These are phyloP conservation scores for Chalciporus sp. DNA, from an alignment of 1,284 basidiomycete species.

Conservation along the genomic window DNA sequence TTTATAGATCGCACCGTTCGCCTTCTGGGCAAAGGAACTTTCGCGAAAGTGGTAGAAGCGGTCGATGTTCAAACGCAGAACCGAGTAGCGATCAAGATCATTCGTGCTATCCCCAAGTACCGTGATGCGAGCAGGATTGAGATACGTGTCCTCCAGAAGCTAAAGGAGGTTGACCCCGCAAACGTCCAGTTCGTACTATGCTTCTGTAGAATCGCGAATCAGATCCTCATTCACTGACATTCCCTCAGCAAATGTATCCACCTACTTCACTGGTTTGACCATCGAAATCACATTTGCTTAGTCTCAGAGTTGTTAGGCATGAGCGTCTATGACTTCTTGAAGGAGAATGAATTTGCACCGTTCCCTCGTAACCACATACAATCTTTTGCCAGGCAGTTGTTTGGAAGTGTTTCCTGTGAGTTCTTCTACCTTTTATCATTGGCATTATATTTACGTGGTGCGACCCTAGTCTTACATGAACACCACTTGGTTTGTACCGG, in stretches of 20 bases:
- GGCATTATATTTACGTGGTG: slow-evolving; percentile 11
- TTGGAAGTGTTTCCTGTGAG: slow-evolving; percentile 94
- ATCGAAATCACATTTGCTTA: slow-evolving; percentile 96
- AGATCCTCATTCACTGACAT: slow-evolving; percentile 15
- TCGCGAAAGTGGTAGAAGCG: slow-evolving; percentile 98
- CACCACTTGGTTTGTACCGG: slow-evolving; percentile 96
- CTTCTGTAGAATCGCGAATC: neutral
- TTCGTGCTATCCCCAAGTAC: slow-evolving; percentile 95
- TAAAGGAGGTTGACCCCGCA: slow-evolving; percentile 87
- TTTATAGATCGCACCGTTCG: slow-evolving; percentile 83
- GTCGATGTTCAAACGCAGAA: slow-evolving; percentile 77
- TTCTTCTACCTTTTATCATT: slow-evolving; percentile 21
- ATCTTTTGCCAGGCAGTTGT: slow-evolving; percentile 89
- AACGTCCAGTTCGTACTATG: slow-evolving; percentile 79
- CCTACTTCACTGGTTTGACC: slow-evolving; percentile 93
- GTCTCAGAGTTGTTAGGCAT: slow-evolving; percentile 96
- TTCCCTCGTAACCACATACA: slow-evolving; percentile 98
- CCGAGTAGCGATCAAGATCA: slow-evolving; percentile 98
- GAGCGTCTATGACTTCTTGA: slow-evolving; percentile 99
- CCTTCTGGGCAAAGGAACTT: slow-evolving; percentile 95
- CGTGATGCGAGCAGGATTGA: slow-evolving; percentile 99
- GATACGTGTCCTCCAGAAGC: slow-evolving; percentile 90
- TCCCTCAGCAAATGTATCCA: slow-evolving; percentile 93
- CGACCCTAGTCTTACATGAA: slow-evolving; percentile 80
- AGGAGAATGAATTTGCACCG: slow-evolving; percentile 96